A percentile compares a stretch with the other conserved stretches of the same genome.
Evolutionary conservation across 164 flowering plant genomes (phyloP).

Genomic region (Taxillus chinensis): DNA sequence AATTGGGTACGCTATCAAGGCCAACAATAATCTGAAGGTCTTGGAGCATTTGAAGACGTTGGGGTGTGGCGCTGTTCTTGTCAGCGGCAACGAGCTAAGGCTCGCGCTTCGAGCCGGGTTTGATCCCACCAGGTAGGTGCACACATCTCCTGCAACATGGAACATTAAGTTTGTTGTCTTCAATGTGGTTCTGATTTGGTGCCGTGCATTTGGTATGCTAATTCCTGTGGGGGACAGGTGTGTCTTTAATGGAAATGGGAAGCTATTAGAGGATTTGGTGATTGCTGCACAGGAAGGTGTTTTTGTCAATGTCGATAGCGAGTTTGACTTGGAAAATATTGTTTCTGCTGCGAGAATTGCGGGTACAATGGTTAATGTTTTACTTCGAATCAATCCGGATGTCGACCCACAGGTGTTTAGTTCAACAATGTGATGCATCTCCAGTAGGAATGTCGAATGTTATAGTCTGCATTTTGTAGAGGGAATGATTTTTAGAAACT

Average conservation of each 20-base stretch:
- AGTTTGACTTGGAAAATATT: constrained; percentile 91
- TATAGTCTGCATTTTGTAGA: not conserved
- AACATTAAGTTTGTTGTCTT: too few relatives aligned
- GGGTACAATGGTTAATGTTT: constrained; percentile 69
- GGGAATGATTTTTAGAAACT: not conserved
- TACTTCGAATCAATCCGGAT: constrained; percentile 94
- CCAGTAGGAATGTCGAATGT: not conserved
- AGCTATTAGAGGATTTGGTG: constrained; percentile 81
- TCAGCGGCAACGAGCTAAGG: constrained; percentile 88
- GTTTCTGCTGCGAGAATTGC: constrained; percentile 71
- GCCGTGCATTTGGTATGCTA: not conserved
- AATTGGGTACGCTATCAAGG: constrained; percentile 91
- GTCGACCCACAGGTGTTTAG: constrained; percentile 89
- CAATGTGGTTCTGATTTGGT: not conserved
- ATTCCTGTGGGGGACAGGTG: constrained; percentile 37
- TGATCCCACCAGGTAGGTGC: constrained; percentile 68
- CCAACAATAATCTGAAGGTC: constrained; percentile 85
- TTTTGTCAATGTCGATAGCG: constrained; percentile 90
- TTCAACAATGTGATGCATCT: not conserved
- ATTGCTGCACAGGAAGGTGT: constrained; percentile 87
- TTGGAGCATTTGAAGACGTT: constrained; percentile 77
- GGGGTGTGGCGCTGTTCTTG: constrained; percentile 96
- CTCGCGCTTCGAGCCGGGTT: constrained; percentile 86
- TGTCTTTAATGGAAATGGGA: constrained; percentile 94
- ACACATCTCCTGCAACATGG: not conserved